Evolutionary conservation across 805 yeast species (phyloP).

Genomic region (Saccharomycopsis amapae): DNA sequence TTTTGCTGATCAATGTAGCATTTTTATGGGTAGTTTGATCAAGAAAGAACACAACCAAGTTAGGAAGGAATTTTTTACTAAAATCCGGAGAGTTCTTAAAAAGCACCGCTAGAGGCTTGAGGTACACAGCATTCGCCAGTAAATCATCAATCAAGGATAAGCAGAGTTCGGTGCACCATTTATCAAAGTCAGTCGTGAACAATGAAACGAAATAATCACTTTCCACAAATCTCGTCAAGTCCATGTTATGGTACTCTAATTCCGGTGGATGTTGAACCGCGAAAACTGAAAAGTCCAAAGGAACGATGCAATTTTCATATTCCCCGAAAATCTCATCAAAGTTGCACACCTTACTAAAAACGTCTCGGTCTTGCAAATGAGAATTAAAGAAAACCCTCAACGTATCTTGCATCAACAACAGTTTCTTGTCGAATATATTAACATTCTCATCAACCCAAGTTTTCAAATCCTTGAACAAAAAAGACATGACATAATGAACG

Average conservation of each 20-base stretch:
- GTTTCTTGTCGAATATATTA: background rate
- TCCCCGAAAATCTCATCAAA: constrained; percentile 8
- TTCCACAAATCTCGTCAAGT: background rate
- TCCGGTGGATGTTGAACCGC: background rate
- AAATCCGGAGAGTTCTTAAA: background rate
- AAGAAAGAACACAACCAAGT: constrained; percentile 17
- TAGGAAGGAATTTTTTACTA: constrained; percentile 4
- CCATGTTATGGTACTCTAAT: background rate
- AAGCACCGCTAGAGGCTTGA: constrained; percentile 6
- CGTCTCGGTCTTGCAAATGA: background rate
- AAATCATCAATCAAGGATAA: constrained; percentile 5
- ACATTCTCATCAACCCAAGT: background rate
- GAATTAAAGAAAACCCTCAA: constrained; percentile 4
- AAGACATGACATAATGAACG: constrained; percentile 4
- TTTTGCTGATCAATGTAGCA: constrained; percentile 23
- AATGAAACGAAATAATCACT: background rate
- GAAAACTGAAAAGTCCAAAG: background rate
- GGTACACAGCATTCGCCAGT: background rate
- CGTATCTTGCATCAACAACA: background rate
- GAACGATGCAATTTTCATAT: background rate
- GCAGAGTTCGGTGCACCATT: constrained; percentile 9
- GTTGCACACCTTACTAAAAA: constrained; percentile 8
- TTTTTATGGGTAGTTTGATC: background rate
- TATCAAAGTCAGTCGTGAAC: constrained; percentile 3
- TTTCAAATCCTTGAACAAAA: constrained; percentile 12